Base-by-base conservation (phyloP, 108 stramenopile species). In the Fragilariopsis cylindrus region DNA sequence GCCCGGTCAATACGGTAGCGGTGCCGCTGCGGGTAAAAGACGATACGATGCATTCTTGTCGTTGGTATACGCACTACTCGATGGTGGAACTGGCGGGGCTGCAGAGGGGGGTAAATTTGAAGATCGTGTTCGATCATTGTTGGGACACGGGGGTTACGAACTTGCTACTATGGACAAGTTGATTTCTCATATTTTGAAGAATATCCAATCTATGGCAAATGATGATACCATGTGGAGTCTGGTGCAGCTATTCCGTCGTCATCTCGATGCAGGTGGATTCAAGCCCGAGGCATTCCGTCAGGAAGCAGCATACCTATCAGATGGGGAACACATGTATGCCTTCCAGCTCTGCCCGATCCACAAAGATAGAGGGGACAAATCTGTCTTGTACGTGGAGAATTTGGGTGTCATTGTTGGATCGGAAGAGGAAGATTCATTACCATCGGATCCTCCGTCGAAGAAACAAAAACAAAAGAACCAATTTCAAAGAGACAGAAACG, bases 101-200 rank as follows among this genome's bases (percentile, higher is more conserved):
- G 80, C 81, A 8, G 87, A 91, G 56, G 90, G 90, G 13, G 90
- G 82, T 44, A 90, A 87, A 69, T 93, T 84, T 70, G 90, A 93
- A 69, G 94, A 95, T 60, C 81, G 92, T 48, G 90, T 95, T 16
- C 82, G 92, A 6, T 79, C 82, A 56, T 79, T 96, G 71, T 70
- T 96, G 43, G 95, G 95, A n/a, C 91, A 96, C 66, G 83, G 89
- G 18, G 84, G 84, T 3, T 94, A 87, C 73, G 95, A 93, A 63
- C 86, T 96, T 48, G 90, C 89, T 9, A 96, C 95, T 16, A 92
- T 96, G 88, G 95, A 96, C 81, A 96, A 96, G 76, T 73, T 96
- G 55, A 86, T 96, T 74, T 86, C 88, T 45, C 90, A 94, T 70
- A 79, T 91, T 50, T 69, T 91, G 48, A 96, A 96, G 85, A 90